phyloP scores from a whole-genome alignment of 805 yeast genomes.

The Nakazawaea pomicola region DNA sequence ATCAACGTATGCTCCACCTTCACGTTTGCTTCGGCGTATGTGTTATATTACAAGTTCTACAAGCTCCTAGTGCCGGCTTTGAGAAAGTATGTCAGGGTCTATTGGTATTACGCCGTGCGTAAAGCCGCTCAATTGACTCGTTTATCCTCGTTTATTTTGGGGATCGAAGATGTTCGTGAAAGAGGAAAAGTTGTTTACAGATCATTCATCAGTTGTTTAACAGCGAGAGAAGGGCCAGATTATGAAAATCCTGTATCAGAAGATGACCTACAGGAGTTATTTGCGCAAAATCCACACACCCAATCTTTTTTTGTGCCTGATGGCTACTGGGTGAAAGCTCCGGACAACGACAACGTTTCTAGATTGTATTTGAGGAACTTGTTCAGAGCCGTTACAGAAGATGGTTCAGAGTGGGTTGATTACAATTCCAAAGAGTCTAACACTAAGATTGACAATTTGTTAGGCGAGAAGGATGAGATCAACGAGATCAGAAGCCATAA shows the following conservation, averaged over 20 bases:
- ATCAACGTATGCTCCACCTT: conserved; percentile 1
- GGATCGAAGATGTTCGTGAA: conserved; percentile 56
- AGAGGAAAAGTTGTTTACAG: conserved; percentile 65
- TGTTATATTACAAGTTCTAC: conserved; percentile 26
- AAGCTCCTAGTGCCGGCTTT: neutral
- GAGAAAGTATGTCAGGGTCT: conserved; percentile 33
- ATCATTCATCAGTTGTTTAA: conserved; percentile 36
- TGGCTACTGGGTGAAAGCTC: conserved; percentile 83
- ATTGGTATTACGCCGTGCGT: conserved; percentile 61
- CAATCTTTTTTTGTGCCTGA: conserved; percentile 68
- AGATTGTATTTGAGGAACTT: conserved; percentile 57
- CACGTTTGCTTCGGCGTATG: neutral
- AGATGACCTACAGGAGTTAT: conserved; percentile 37
- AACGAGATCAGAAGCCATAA: conserved; percentile 41
- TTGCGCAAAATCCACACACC: conserved; percentile 34
- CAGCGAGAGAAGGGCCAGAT: conserved; percentile 44
- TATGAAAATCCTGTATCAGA: conserved; percentile 51
- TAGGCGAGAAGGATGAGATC: conserved; percentile 28
- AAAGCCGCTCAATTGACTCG: conserved; percentile 54
- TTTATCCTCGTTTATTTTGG: conserved; percentile 76
- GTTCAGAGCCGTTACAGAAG: conserved; percentile 80
- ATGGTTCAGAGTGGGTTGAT: conserved; percentile 54
- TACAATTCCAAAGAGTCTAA: conserved; percentile 31
- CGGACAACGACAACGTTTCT: conserved; percentile 73
- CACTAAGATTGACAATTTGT: conserved; percentile 31